Conservation (phyloP, 108 stramenopile genomes). For the Cyclotella distinguenda region DNA sequence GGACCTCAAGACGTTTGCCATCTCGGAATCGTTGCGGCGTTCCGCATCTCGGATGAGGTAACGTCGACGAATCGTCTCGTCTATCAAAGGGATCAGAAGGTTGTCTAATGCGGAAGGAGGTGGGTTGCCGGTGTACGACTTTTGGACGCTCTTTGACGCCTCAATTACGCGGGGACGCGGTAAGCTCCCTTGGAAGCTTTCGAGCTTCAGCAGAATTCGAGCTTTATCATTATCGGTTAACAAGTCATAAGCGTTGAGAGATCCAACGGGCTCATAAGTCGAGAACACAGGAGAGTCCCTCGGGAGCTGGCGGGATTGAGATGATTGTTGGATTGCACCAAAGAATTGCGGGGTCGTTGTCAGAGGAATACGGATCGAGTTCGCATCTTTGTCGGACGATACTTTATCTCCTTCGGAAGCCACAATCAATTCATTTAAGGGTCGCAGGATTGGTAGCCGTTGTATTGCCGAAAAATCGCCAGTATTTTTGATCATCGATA, state of each 20-base stretch:
- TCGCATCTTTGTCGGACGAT: conserved; percentile 28
- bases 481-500: background rate
- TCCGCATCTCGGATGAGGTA: conserved; percentile 74
- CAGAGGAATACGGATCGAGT: conserved; percentile 61
- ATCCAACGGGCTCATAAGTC: conserved; percentile 69
- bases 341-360: conserved; percentile 59
- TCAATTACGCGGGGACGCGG: conserved; percentile 69
- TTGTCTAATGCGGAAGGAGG: conserved; percentile 62
- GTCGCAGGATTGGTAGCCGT: conserved; percentile 42
- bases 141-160: conserved; percentile 16
- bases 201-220: conserved; percentile 61
- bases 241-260: conserved; percentile 67
- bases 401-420: conserved; percentile 63
- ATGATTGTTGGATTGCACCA: conserved; percentile 17
- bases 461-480: conserved; percentile 20
- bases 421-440: conserved; percentile 34
- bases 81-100: conserved; percentile 76
- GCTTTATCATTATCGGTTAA: conserved; percentile 67
- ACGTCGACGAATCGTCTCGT: conserved; percentile 79
- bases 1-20: conserved; percentile 50
- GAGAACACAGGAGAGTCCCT: conserved; percentile 49
- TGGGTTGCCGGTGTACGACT: no score
- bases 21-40: conserved; percentile 54
- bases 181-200: conserved; percentile 65
- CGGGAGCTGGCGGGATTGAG: conserved; percentile 1